Percentiles rank a stretch among this genome's conserved stretches.
Conservation (phyloP, 176 grass and related monocot genomes). For the Triticum dicoccoides region DNA sequence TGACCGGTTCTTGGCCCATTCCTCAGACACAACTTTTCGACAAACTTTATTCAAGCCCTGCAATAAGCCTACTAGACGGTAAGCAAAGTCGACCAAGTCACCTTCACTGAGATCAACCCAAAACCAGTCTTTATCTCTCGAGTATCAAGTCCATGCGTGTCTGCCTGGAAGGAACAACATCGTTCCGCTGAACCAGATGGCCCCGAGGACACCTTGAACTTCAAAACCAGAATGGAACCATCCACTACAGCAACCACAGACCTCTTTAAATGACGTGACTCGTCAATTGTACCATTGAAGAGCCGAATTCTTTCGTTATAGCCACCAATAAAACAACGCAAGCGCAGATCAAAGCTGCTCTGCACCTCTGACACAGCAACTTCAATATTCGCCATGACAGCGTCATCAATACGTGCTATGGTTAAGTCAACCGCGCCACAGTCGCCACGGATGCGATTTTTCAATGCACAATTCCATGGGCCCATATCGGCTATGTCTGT, state of each 20-base stretch:
- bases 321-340: not conserved
- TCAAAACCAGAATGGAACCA: not conserved
- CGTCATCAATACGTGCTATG: not conserved
- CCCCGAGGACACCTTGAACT: not conserved
- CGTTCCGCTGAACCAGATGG: not conserved
- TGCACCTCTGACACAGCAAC: not conserved
- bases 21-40: not conserved
- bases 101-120: not conserved
- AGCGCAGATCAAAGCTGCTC: not conserved
- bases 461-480: not conserved
- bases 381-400: not conserved
- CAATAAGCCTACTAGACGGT: not conserved
- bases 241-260: not conserved
- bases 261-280: not conserved
- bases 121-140: not conserved
- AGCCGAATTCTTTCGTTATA: not conserved
- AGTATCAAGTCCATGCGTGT: not conserved
- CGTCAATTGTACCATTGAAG: not conserved
- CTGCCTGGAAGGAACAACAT: not conserved
- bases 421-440: not conserved
- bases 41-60: not conserved
- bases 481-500: not conserved
- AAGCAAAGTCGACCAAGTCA: conserved; percentile 3
- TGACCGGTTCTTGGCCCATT: not conserved
- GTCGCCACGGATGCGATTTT: not conserved